Percentiles rank a stretch among this genome's conserved stretches.
Conservation (phyloP, 495 filamentous ascomycete species). For the Neurospora discreta region DNA sequence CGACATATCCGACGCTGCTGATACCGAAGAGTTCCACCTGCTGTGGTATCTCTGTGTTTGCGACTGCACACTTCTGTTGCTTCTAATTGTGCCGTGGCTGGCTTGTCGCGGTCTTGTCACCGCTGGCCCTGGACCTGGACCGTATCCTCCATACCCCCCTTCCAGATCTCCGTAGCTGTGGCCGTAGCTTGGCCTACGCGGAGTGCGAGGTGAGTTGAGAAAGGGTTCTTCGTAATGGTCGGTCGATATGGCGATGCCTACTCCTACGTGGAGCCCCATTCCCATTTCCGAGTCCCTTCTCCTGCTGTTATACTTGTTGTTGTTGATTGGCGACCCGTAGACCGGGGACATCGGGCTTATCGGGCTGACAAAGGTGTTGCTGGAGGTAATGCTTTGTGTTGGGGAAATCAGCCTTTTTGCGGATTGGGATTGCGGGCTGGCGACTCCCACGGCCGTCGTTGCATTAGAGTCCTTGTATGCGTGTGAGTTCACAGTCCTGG, state of each 20-base stretch:
- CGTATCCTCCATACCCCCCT: not conserved
- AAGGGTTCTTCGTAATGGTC: not conserved
- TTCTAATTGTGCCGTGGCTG: not conserved
- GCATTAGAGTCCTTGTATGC: not conserved
- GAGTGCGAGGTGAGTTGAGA: not conserved
- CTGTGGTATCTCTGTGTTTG: not conserved
- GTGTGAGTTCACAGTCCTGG: not conserved
- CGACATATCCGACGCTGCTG: not conserved
- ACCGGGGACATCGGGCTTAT: not conserved
- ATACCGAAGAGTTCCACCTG: not conserved
- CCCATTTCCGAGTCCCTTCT: not conserved
- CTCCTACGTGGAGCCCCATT: not conserved
- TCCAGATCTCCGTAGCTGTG: not conserved
- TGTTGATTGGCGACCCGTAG: not conserved
- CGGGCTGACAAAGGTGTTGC: not conserved
- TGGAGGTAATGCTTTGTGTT: not conserved
- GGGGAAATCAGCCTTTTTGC: not conserved
- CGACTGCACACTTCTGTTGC: not conserved
- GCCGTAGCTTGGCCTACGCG: not conserved
- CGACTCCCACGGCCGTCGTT: not conserved
- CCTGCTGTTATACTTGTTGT: not conserved
- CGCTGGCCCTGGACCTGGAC: not conserved
- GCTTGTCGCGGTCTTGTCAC: not conserved
- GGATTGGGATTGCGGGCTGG: not conserved
- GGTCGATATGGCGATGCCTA: not conserved